These are phyloP conservation scores for Pachysolen tannophilus DNA, from an alignment of 805 yeast species.

Conservation along the genomic window DNA sequence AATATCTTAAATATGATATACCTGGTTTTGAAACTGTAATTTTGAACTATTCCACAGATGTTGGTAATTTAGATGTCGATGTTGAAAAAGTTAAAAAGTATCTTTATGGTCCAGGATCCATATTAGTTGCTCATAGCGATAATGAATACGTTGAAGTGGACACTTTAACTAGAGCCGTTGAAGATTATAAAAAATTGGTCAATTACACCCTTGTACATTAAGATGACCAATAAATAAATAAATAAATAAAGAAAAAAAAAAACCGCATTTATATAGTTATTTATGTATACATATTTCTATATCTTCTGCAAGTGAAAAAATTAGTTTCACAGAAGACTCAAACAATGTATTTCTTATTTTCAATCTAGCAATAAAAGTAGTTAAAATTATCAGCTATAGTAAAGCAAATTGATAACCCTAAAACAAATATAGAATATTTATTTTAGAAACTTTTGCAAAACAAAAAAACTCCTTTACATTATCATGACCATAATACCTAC, in stretches of 20 bases:
- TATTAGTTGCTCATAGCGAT: conserved; percentile 52
- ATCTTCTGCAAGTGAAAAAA: conserved; percentile 18
- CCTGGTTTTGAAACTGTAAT: conserved; percentile 26
- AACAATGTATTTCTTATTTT: too few species aligned
- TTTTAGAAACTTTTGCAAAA: conserved; percentile 10
- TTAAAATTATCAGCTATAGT: too few species aligned
- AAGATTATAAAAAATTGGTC: conserved; percentile 41
- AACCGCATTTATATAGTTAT: too few species aligned
- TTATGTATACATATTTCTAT: conserved; percentile 22
- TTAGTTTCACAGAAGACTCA: conserved; percentile 20
- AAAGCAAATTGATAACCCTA: too few species aligned
- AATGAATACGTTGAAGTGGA: conserved; percentile 41
- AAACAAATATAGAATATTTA: conserved; percentile 12
- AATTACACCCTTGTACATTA: too few species aligned
- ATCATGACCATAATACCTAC: neutral
- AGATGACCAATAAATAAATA: too few species aligned
- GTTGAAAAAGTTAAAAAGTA: conserved; percentile 32
- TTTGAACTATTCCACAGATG: conserved; percentile 31
- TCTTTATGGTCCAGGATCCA: conserved; percentile 62
- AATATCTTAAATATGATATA: conserved; percentile 24
- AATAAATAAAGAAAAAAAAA: too few species aligned
- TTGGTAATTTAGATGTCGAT: conserved; percentile 29
- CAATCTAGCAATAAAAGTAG: too few species aligned
- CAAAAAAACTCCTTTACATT: conserved; percentile 4
- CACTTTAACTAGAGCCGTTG: conserved; percentile 42